Conservation (phyloP, 352 stramenopile genomes). For the Globisporangium splendens region DNA sequence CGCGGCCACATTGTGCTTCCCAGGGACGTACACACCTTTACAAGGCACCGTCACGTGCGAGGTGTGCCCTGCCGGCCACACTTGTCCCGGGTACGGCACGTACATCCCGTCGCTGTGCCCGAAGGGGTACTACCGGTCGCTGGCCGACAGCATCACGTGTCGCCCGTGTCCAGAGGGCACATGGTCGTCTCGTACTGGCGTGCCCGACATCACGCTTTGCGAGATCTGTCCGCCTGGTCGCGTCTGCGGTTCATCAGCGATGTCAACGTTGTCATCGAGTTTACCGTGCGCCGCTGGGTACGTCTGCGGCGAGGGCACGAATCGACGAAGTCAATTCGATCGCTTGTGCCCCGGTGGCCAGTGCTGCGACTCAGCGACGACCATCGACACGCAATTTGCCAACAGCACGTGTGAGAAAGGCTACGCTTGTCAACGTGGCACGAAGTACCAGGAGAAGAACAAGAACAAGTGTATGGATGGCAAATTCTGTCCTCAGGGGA, state of each 20-base stretch:
- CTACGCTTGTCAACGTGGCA: slow-evolving; percentile 90
- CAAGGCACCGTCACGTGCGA: slow-evolving; percentile 85
- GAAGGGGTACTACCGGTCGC: slow-evolving; percentile 91
- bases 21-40: slow-evolving; percentile 94
- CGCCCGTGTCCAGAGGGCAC: slow-evolving; percentile 93
- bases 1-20: slow-evolving; percentile 94
- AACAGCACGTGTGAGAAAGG: slow-evolving; percentile 81
- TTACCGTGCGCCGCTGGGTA: slow-evolving; percentile 91
- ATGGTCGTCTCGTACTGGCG: slow-evolving; percentile 89
- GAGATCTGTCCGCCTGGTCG: slow-evolving; percentile 93
- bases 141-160: slow-evolving; percentile 95
- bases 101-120: slow-evolving; percentile 95
- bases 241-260: slow-evolving; percentile 89
- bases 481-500: slow-evolving; percentile 92
- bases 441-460: slow-evolving; percentile 80
- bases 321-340: slow-evolving; percentile 87
- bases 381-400: slow-evolving; percentile 81
- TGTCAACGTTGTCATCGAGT: slow-evolving; percentile 83
- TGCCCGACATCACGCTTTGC: slow-evolving; percentile 94
- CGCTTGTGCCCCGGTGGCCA: slow-evolving; percentile 91
- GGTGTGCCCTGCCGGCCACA: slow-evolving; percentile 93
- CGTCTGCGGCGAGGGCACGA: slow-evolving; percentile 92
- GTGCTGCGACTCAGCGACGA: slow-evolving; percentile 86
- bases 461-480: slow-evolving; percentile 92
- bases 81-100: slow-evolving; percentile 92